A percentile compares a stretch with the other conserved stretches of the same genome.
phyloP scores from a whole-genome alignment of 768 basidiomycete genomes.

The Suillus subluteus region DNA sequence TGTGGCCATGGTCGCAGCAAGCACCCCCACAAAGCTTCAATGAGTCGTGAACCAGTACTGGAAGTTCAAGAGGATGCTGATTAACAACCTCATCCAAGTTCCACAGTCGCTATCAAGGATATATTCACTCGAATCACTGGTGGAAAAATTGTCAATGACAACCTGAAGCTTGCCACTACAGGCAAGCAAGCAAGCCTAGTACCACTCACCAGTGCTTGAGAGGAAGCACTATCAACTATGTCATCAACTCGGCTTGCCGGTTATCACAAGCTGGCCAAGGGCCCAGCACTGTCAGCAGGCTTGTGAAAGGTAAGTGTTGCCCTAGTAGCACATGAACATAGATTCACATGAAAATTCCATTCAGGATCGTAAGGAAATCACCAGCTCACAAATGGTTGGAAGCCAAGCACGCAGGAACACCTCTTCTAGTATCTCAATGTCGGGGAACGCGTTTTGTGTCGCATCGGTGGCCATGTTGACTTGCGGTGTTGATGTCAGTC shows the following conservation, averaged over 20 bases:
- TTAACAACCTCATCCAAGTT: background rate
- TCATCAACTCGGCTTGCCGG: background rate
- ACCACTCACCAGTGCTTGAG: background rate
- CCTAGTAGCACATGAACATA: background rate
- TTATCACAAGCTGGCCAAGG: conserved; percentile 3
- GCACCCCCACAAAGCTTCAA: no score
- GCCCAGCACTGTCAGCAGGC: background rate
- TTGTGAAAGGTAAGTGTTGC: background rate
- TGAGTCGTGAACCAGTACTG: no score
- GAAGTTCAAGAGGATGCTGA: no score
- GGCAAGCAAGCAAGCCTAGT: no score
- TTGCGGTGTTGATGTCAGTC: background rate
- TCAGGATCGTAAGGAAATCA: background rate
- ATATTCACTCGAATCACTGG: background rate
- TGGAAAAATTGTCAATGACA: background rate
- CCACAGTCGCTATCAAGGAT: background rate
- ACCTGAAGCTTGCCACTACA: no score
- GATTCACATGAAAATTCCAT: no score
- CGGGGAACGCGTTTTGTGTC: background rate
- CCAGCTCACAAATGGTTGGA: no score
- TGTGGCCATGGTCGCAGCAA: no score
- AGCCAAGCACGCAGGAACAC: background rate
- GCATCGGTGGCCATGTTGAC: background rate
- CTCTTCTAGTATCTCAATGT: no score
- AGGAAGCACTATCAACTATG: background rate